Conservation (phyloP, 179 eudicot genomes). For the Pouteria campechiana region DNA sequence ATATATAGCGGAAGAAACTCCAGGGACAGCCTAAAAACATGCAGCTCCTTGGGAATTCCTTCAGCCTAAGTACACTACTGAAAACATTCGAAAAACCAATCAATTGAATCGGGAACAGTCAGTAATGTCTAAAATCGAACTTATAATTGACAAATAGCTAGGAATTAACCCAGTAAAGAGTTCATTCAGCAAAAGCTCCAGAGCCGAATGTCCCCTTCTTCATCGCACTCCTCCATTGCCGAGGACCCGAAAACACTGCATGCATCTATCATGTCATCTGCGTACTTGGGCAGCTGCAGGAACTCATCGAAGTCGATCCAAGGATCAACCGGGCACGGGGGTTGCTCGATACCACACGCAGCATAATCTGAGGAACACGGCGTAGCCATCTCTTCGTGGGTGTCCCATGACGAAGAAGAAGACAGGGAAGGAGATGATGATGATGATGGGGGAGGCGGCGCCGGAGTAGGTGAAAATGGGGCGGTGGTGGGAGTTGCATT, state of each 20-base stretch:
- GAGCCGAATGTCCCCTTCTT: constrained; percentile 53
- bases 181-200: constrained; percentile 53
- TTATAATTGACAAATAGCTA: too few species aligned
- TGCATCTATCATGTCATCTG: constrained; percentile 32
- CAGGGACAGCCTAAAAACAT: too few species aligned
- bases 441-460: constrained; percentile 7
- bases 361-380: constrained; percentile 18
- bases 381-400: too few species aligned
- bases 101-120: too few species aligned
- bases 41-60: too few species aligned
- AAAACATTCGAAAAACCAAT: too few species aligned
- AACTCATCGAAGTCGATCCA: constrained; percentile 42
- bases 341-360: constrained; percentile 2
- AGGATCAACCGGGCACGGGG: too few species aligned
- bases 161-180: too few species aligned
- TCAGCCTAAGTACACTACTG: too few species aligned
- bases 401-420: constrained; percentile 12
- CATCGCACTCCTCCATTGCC: constrained; percentile 24
- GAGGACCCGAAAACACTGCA: constrained; percentile 33
- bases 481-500: constrained; percentile 2
- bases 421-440: constrained; percentile 5
- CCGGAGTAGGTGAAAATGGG: constrained; percentile 5
- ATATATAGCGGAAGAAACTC: too few species aligned
- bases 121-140: too few species aligned
- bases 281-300: constrained; percentile 33